Conservation (phyloP, 805 yeast genomes). For the Pachysolen tannophilus region DNA sequence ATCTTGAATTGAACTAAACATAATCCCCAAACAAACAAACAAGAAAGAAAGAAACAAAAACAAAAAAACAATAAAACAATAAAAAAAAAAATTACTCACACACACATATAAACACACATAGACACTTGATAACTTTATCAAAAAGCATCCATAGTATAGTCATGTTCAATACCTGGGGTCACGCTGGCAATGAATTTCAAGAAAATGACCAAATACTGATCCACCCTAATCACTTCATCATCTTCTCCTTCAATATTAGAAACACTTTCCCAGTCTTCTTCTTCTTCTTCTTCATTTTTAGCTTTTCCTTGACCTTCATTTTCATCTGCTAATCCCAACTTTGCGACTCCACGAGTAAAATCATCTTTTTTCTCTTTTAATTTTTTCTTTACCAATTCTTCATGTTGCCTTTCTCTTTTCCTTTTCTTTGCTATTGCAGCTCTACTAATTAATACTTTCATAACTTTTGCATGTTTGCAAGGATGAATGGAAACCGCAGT, state of each 20-base stretch:
- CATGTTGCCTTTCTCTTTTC: conserved; percentile 24
- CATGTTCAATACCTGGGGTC: conserved; percentile 96
- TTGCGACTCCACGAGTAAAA: conserved; percentile 34
- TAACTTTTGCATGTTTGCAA: conserved; percentile 90
- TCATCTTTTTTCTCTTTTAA: conserved; percentile 16
- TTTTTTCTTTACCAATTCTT: no score
- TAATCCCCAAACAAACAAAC: not conserved
- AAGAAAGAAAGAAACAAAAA: not conserved
- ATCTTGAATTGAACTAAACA: no score
- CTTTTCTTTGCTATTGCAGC: conserved; percentile 43
- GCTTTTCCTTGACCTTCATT: conserved; percentile 15
- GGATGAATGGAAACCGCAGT: conserved; percentile 92
- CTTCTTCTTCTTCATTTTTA: conserved; percentile 16
- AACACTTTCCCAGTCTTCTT: conserved; percentile 55
- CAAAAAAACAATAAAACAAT: not conserved
- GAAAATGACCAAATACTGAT: conserved; percentile 84
- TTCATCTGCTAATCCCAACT: conserved; percentile 36
- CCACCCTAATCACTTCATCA: conserved; percentile 61
- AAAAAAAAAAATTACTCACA: not conserved
- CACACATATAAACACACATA: not conserved
- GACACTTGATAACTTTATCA: conserved; percentile 17
- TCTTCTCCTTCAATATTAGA: conserved; percentile 26
- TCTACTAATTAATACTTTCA: conserved; percentile 77
- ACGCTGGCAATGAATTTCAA: conserved; percentile 94
- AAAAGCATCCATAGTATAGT: conserved; percentile 95